A percentile compares a stretch with the other conserved stretches of the same genome.
Evolutionary conservation across 2,329 filamentous ascomycete genomes (phyloP).

Genomic region (Penicillium brevicompactum): DNA sequence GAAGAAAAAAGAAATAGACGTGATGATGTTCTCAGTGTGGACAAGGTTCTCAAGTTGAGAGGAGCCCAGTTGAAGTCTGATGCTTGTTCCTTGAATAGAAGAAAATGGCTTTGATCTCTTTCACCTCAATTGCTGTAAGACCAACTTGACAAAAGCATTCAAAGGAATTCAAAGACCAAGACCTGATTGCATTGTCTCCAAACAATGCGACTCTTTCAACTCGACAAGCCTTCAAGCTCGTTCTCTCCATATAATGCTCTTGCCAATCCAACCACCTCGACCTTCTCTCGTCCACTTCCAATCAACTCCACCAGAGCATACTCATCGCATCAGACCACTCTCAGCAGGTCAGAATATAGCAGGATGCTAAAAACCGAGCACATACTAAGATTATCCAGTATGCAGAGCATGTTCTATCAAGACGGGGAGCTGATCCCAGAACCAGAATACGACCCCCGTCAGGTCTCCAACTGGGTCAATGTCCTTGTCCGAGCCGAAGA

Average conservation of each 20-base stretch:
- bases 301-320: background rate
- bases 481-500: conserved; percentile 1
- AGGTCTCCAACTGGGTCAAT: conserved; percentile 9
- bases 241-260: background rate
- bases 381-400: background rate
- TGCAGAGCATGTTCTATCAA: conserved; percentile 10
- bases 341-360: background rate
- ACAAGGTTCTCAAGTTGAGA: too few species aligned
- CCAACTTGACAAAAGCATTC: background rate
- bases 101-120: background rate
- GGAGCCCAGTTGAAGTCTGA: too few species aligned
- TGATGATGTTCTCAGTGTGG: too few species aligned
- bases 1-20: too few species aligned
- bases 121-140: background rate
- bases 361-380: background rate
- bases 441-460: conserved; percentile 5
- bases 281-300: background rate
- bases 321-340: background rate
- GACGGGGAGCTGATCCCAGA: conserved; percentile 5
- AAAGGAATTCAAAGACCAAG: background rate
- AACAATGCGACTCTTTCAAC: background rate
- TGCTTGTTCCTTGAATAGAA: too few species aligned
- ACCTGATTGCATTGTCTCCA: background rate
- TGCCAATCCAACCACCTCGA: background rate
- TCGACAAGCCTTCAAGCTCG: background rate